A percentile compares a stretch with the other conserved stretches of the same genome.
Evolutionary conservation across 306 rosid species (phyloP).

Genomic region (Acacia acuminata): DNA sequence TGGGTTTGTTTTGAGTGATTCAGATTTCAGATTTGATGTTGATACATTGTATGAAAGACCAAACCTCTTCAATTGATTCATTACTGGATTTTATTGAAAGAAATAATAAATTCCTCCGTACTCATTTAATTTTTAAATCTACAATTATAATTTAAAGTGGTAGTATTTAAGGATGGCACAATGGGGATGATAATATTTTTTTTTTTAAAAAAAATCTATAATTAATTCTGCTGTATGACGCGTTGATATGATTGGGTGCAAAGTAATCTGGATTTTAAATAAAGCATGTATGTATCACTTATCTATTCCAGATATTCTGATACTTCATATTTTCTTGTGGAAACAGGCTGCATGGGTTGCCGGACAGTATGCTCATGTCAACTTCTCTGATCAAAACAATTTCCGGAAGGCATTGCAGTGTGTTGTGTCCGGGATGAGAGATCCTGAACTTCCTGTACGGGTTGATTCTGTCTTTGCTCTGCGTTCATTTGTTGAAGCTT

Average conservation of each 20-base stretch:
- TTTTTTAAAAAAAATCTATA: no score
- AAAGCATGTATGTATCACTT: neutral
- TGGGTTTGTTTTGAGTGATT: neutral
- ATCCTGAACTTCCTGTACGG: constrained; percentile 95
- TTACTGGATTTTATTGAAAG: neutral
- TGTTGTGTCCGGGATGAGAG: constrained; percentile 90
- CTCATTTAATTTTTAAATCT: neutral
- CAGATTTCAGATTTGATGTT: neutral
- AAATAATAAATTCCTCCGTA: neutral
- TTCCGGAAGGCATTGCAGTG: constrained; percentile 85
- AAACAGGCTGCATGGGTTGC: constrained; percentile 98
- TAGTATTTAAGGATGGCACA: neutral
- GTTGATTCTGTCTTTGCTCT: constrained; percentile 96
- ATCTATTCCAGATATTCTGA: neutral
- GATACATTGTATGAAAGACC: neutral
- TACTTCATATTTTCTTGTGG: constrained; percentile 8
- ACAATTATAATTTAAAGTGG: neutral
- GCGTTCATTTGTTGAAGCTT: constrained; percentile 96
- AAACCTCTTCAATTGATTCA: neutral
- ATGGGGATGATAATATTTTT: neutral
- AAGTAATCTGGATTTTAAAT: neutral
- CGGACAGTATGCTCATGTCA: constrained; percentile 92
- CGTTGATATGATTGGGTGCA: neutral
- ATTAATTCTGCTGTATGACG: neutral
- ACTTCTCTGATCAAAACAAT: constrained; percentile 80